These are phyloP conservation scores for Trichophaea hybrida DNA, from an alignment of 2,329 filamentous ascomycete genomes.

Conservation along the genomic window DNA sequence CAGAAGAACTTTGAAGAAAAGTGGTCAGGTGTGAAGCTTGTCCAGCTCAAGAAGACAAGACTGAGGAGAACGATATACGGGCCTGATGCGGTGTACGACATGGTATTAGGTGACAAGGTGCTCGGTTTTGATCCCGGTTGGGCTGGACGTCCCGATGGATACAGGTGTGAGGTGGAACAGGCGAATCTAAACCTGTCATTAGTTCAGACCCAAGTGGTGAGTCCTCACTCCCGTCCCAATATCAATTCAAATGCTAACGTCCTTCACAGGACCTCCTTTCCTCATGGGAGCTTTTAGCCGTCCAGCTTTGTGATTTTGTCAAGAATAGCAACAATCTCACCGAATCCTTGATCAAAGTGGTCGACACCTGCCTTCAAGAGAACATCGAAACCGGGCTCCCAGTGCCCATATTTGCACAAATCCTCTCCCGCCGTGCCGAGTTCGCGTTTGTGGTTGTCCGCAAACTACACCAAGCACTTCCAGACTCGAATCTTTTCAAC, in stretches of 20 bases:
- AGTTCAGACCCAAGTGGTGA: constrained; percentile 78
- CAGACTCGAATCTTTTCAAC: neutral
- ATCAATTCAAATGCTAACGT: constrained; percentile 26
- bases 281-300: constrained; percentile 75
- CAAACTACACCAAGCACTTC: constrained; percentile 38
- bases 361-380: constrained; percentile 60
- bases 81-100: constrained; percentile 67
- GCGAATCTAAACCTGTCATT: constrained; percentile 85
- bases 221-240: constrained; percentile 26
- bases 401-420: constrained; percentile 64
- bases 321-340: constrained; percentile 43
- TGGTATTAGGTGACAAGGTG: constrained; percentile 59
- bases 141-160: constrained; percentile 49
- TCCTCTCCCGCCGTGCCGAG: constrained; percentile 63
- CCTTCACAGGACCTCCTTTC: constrained; percentile 55
- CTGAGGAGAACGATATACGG: constrained; percentile 55
- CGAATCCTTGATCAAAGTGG: constrained; percentile 57
- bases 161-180: constrained; percentile 64
- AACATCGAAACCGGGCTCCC: constrained; percentile 60
- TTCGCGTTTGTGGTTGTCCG: constrained; percentile 73
- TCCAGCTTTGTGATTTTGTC: constrained; percentile 62
- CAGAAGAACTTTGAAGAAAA: constrained; percentile 68
- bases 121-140: constrained; percentile 66
- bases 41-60: constrained; percentile 64
- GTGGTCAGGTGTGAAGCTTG: constrained; percentile 58